Conservation (phyloP, 306 rosid genomes). For the barrel medic (Medicago truncatula) region MtrunA17r5.0-ANR NC_053045.1:11124501-11125000, state of each 20-base stretch:
- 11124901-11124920: too few species aligned
- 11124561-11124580: conserved; percentile 77
- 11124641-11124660: conserved; percentile 90
- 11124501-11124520: conserved; percentile 87
- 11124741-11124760: conserved; percentile 15
- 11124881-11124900: too few species aligned
- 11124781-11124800: not conserved
- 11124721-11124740: not conserved
- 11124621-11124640: conserved; percentile 92
- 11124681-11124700: conserved; percentile 35
- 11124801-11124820: not conserved
- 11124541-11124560: conserved; percentile 97
- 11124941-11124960: too few species aligned
- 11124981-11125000: too few species aligned
- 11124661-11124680: conserved; percentile 70
- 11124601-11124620: conserved; percentile 96
- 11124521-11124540: conserved; percentile 90
- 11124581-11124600: conserved; percentile 66
- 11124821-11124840: too few species aligned
- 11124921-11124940: too few species aligned
- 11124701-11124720: conserved; percentile 20
- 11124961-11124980: too few species aligned
- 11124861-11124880: too few species aligned
- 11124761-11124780: not conserved
- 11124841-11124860: too few species aligned